Evolutionary conservation across 768 basidiomycete species (phyloP).

Genomic region (Boletus vermiculosoides): DNA sequence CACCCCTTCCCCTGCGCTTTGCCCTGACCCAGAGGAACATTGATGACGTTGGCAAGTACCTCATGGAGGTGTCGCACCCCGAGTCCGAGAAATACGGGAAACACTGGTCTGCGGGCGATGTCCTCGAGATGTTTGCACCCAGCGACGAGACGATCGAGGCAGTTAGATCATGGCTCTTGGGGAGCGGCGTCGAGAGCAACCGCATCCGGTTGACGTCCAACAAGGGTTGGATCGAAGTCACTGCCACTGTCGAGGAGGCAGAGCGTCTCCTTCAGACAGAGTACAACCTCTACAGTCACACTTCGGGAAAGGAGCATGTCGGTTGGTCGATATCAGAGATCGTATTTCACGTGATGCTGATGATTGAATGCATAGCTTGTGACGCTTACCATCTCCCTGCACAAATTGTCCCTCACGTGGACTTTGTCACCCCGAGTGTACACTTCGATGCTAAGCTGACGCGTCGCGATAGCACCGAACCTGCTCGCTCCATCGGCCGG

Average conservation of each 20-base stretch:
- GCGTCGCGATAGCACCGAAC: conserved; percentile 14
- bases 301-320: conserved; percentile 27
- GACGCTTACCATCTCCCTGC: conserved; percentile 7
- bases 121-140: conserved; percentile 31
- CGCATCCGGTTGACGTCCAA: conserved; percentile 18
- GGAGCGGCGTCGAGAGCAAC: conserved; percentile 22
- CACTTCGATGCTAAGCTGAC: conserved; percentile 31
- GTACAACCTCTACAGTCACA: conserved; percentile 34
- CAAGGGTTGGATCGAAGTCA: background rate
- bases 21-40: conserved; percentile 33
- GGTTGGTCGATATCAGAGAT: conserved; percentile 21
- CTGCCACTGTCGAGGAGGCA: background rate
- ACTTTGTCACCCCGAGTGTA: conserved; percentile 29
- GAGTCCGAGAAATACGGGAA: background rate
- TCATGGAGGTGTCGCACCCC: background rate
- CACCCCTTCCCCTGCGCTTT: background rate
- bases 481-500: conserved; percentile 16
- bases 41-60: conserved; percentile 18
- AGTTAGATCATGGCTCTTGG: background rate
- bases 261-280: conserved; percentile 3
- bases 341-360: background rate
- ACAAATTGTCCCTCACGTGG: no score
- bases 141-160: conserved; percentile 11
- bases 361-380: conserved; percentile 9
- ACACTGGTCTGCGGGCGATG: conserved; percentile 31